Evolutionary conservation across 2,329 filamentous ascomycete genomes (phyloP).

Genomic region (Claviceps fusiformis): DNA sequence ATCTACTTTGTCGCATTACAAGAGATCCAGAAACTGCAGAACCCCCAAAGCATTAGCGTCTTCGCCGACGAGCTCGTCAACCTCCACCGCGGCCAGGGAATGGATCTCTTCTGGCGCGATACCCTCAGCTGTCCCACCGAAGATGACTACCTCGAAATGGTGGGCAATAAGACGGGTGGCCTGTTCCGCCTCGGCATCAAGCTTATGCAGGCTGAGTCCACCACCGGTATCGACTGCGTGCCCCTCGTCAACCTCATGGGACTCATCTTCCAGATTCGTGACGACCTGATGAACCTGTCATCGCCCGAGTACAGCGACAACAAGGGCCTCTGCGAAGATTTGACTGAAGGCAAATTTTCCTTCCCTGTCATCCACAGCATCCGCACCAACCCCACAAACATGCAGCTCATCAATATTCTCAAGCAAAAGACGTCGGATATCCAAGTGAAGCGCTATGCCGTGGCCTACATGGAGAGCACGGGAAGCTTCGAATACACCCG

Average conservation of each 20-base stretch:
- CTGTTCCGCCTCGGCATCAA: conserved; percentile 76
- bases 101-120: conserved; percentile 86
- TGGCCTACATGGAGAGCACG: conserved; percentile 78
- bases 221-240: conserved; percentile 50
- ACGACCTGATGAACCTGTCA: conserved; percentile 85
- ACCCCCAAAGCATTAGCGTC: conserved; percentile 52
- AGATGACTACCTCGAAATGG: conserved; percentile 90
- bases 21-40: conserved; percentile 58
- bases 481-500: conserved; percentile 82
- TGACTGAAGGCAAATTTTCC: conserved; percentile 94
- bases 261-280: conserved; percentile 78
- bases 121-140: conserved; percentile 72
- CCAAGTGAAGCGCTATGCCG: conserved; percentile 82
- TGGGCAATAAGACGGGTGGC: conserved; percentile 79
- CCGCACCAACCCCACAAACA: conserved; percentile 56
- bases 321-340: conserved; percentile 88
- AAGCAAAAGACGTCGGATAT: conserved; percentile 79
- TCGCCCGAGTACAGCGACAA: conserved; percentile 65
- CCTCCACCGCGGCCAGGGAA: conserved; percentile 75
- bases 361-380: conserved; percentile 94
- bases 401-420: conserved; percentile 81
- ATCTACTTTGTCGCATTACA: conserved; percentile 71
- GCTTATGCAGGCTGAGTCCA: conserved; percentile 69
- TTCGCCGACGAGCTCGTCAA: conserved; percentile 76
- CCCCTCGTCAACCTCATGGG: conserved; percentile 77